Evolutionary conservation across 169 alveolate species (phyloP).

Genomic region (Plasmodium fragile): DNA sequence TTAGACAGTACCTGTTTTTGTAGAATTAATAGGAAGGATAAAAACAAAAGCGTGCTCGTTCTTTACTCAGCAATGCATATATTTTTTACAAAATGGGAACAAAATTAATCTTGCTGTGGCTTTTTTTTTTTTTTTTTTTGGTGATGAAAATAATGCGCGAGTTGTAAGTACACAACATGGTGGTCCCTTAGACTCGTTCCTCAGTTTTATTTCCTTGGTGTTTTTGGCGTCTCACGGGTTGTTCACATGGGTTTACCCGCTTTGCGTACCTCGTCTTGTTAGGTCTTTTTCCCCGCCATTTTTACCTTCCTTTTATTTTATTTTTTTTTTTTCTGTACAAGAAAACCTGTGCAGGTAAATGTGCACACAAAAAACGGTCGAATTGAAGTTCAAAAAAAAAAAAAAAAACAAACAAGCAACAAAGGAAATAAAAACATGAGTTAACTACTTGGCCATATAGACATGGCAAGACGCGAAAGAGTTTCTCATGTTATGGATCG

Average conservation of each 20-base stretch:
- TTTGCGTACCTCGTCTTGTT: neutral
- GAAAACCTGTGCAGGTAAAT: neutral
- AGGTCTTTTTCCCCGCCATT: neutral
- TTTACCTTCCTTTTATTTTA: slow-evolving; percentile 1
- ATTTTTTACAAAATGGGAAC: neutral
- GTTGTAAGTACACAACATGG: slow-evolving; percentile 19
- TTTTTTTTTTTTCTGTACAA: slow-evolving; percentile 26
- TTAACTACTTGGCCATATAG: neutral
- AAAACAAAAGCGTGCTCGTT: neutral
- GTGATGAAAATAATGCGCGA: neutral
- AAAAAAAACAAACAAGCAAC: neutral
- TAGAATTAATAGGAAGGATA: slow-evolving; percentile 10
- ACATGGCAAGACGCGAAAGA: neutral
- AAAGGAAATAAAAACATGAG: neutral
- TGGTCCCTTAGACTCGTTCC: neutral
- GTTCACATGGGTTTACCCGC: neutral
- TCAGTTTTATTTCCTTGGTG: neutral
- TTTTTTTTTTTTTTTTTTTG: slow-evolving; percentile 14
- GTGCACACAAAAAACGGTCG: neutral
- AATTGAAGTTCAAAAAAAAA: neutral
- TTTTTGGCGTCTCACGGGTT: neutral
- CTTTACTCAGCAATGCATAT: neutral
- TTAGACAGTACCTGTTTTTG: neutral
- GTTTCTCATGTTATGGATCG: neutral
- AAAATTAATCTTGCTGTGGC: neutral